Base-by-base conservation (phyloP, 345 rosid species). In the Corchorus capsularis region DNA sequence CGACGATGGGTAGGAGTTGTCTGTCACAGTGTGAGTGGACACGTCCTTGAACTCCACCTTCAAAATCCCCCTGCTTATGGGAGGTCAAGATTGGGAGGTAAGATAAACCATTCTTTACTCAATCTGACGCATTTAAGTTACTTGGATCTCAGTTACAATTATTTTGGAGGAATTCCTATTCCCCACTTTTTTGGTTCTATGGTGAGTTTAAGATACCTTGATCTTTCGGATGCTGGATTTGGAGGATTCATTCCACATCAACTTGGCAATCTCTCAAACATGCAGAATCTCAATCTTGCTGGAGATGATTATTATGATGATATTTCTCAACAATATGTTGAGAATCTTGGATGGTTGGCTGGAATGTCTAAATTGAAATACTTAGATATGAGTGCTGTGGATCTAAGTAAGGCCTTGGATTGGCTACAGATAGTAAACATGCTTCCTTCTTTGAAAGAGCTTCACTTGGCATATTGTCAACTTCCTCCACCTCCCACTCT, bases 341-440 rank as follows among this genome's bases (percentile, higher is more conserved):
- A 27, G 27, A 27, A 27, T 27, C 27, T 27, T 12, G 13, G 49
- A 39, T 86, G 91, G 89, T 68, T 88, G 60, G 75, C 83, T 2
- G 69, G 84, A 56, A 72, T 86, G 59, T 80, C 83, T 41, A 81
- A 85, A 45, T 61, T 88, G 22, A 81, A 72, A 19, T 64, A 83
- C 64, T 79, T 88, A 3, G 64, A 78, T 60, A 65, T 86, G 79
- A 85, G 82, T 45, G 73, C 49, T 72, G 83, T 79, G 74, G 79
- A 88, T 63, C 82, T 85, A 2, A 81, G 76, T 27, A 74, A 72
- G n/a, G 76, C 37, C 0, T 82, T 77, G 67, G 75, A 69, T 57
- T 88, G 91, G 91, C 73, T 81, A 57, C 69, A 78, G 9, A 75
- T 74, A 35, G 52, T 86, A 66, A 83, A 72, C 50, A 77, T 2